These are phyloP conservation scores for Fonsecaea pedrosoi DNA, from an alignment of 2,329 filamentous ascomycete species.

Conservation along the genomic window DNA sequence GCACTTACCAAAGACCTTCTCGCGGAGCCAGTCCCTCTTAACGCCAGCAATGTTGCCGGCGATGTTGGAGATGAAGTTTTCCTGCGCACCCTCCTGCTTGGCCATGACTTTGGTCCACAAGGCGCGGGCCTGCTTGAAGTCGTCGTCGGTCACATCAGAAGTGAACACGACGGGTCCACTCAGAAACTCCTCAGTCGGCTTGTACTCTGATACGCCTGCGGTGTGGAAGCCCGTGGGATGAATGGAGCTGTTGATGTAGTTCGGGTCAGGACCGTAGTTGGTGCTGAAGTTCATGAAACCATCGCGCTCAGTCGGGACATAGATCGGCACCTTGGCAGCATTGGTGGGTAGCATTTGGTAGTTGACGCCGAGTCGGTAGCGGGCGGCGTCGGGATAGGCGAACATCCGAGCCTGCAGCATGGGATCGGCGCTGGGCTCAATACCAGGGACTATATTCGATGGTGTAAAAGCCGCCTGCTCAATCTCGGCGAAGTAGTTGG, in stretches of 20 bases:
- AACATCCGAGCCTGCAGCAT: constrained; percentile 68
- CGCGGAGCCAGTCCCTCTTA: constrained; percentile 64
- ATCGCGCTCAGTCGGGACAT: constrained; percentile 61
- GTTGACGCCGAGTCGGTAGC: constrained; percentile 51
- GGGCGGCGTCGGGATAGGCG: constrained; percentile 63
- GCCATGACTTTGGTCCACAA: constrained; percentile 53
- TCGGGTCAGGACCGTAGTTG: constrained; percentile 67
- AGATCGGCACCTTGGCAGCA: constrained; percentile 43
- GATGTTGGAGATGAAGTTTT: constrained; percentile 67
- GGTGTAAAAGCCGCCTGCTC: constrained; percentile 73
- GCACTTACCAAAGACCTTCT: constrained; percentile 58
- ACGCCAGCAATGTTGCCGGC: constrained; percentile 63
- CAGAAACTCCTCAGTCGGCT: constrained; percentile 21
- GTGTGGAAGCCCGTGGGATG: constrained; percentile 35
- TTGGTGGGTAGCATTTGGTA: constrained; percentile 52
- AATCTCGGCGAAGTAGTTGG: constrained; percentile 71
- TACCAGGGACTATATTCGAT: constrained; percentile 68
- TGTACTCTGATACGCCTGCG: constrained; percentile 40
- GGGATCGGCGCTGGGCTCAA: constrained; percentile 68
- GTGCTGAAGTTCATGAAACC: constrained; percentile 48
- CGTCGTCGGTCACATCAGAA: constrained; percentile 52
- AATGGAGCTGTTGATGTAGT: constrained; percentile 54
- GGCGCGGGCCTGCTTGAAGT: constrained; percentile 53
- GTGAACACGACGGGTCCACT: constrained; percentile 49
- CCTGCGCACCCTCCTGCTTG: constrained; percentile 62